Evolutionary conservation across 2,329 filamentous ascomycete genomes (phyloP).

Genomic region (Colletotrichum camelliae): DNA sequence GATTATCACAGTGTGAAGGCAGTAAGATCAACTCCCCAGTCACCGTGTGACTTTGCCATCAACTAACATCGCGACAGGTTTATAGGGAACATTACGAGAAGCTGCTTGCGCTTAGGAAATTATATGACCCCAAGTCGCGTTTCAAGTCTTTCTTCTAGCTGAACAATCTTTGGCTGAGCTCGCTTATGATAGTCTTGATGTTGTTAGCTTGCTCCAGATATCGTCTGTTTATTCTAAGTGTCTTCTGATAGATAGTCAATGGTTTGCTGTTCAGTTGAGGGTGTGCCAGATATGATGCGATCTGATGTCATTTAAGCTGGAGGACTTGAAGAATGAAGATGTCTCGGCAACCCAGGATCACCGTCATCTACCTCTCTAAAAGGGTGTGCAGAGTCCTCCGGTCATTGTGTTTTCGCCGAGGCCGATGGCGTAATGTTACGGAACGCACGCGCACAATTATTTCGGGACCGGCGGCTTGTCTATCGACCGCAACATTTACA

Average conservation of each 20-base stretch:
- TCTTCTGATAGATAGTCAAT: neutral
- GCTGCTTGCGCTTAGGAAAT: neutral
- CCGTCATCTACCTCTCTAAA: neutral
- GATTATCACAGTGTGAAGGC: neutral
- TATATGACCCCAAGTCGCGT: neutral
- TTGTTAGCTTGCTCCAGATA: neutral
- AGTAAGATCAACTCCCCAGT: neutral
- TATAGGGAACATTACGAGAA: slow-evolving; percentile 5
- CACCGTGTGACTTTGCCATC: neutral
- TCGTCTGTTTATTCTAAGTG: neutral
- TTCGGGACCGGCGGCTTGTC: neutral
- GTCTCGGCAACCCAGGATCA: too few relatives aligned
- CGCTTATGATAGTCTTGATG: neutral
- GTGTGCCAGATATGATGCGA: neutral
- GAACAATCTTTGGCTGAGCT: neutral
- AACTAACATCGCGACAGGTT: neutral
- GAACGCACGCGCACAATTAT: neutral
- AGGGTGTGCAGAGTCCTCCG: neutral
- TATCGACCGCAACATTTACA: too few relatives aligned
- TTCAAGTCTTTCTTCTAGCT: slow-evolving; percentile 3
- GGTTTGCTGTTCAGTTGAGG: neutral
- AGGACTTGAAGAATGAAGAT: too few relatives aligned
- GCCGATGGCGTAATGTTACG: neutral
- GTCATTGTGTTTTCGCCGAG: neutral
- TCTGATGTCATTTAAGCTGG: neutral